A percentile compares a stretch with the other conserved stretches of the same genome.
phyloP scores from a whole-genome alignment of 768 basidiomycete genomes.

The Lyophyllum decastes region DNA sequence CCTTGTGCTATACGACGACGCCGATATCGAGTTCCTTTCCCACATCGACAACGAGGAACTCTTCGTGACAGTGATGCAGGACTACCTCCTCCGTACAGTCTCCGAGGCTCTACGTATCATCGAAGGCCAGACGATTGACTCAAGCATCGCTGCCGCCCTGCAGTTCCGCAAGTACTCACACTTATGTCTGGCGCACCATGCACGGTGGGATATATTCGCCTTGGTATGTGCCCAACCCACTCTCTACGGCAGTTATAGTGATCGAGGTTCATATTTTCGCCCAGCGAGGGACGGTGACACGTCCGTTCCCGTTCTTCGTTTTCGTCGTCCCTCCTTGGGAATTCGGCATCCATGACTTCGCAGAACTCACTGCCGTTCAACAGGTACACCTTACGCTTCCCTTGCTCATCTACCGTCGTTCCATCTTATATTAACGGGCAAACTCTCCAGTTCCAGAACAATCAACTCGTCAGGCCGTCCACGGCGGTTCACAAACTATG shows the following conservation, averaged over 20 bases:
- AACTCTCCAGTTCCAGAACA: constrained; percentile 18
- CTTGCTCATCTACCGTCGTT: too few relatives aligned
- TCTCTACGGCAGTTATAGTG: not conserved
- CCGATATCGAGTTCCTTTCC: constrained; percentile 14
- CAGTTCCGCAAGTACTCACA: constrained; percentile 18
- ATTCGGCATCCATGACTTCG: constrained; percentile 24
- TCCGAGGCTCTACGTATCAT: constrained; percentile 18
- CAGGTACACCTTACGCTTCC: constrained; percentile 7
- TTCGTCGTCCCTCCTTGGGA: constrained; percentile 24
- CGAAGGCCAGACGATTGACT: not conserved
- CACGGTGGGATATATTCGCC: constrained; percentile 26
- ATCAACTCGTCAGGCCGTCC: constrained; percentile 14
- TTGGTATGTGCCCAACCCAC: constrained; percentile 12
- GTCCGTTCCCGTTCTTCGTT: constrained; percentile 19
- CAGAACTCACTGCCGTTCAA: constrained; percentile 15
- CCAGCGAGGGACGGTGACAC: constrained; percentile 14
- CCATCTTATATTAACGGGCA: not conserved
- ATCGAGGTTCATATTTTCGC: not conserved
- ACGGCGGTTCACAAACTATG: constrained; percentile 21
- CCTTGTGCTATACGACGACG: constrained; percentile 14
- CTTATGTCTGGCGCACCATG: constrained; percentile 22
- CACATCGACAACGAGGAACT: constrained; percentile 22
- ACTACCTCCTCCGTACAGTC: constrained; percentile 21
- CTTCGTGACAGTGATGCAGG: constrained; percentile 13
- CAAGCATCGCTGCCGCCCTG: constrained; percentile 10